Percentiles rank a stretch among this genome's conserved stretches.
phyloP scores from a whole-genome alignment of 2,329 filamentous ascomycete species.

The Colletotrichum shisoi region DNA sequence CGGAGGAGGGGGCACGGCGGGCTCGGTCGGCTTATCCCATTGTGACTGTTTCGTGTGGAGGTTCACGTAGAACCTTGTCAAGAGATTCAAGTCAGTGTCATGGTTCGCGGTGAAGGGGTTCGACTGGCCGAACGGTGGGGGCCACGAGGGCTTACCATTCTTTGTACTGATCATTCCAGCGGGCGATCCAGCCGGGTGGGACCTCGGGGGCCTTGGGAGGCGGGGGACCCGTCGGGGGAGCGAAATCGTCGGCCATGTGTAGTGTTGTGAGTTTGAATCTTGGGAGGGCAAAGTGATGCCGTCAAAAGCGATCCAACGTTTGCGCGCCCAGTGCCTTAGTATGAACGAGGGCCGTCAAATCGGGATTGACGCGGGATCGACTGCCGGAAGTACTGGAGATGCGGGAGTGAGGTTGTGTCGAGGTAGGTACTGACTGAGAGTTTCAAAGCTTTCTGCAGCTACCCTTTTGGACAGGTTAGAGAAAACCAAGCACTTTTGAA shows the following conservation, averaged over 20 bases:
- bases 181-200: conserved; percentile 76
- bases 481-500: not conserved
- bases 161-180: conserved; percentile 87
- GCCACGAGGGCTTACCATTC: conserved; percentile 68
- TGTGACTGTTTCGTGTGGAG: conserved; percentile 85
- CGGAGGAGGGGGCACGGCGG: conserved; percentile 62
- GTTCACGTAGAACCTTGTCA: conserved; percentile 85
- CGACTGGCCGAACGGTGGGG: no score
- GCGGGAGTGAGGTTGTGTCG: conserved; percentile 1
- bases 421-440: not conserved
- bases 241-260: conserved; percentile 64
- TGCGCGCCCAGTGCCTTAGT: not conserved
- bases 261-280: not conserved
- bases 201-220: conserved; percentile 70
- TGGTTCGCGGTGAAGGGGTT: not conserved
- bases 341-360: not conserved
- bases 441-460: conserved; percentile 18
- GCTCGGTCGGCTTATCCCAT: conserved; percentile 83
- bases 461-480: not conserved
- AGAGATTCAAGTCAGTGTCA: conserved; percentile 33
- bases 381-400: not conserved
- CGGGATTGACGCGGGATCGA: not conserved
- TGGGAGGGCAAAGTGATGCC: not conserved
- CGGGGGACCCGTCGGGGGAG: conserved; percentile 62
- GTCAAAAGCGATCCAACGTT: not conserved